Evolutionary conservation across 139 green algal species (phyloP).

Genomic region (Chlamydomonas applanata): DNA sequence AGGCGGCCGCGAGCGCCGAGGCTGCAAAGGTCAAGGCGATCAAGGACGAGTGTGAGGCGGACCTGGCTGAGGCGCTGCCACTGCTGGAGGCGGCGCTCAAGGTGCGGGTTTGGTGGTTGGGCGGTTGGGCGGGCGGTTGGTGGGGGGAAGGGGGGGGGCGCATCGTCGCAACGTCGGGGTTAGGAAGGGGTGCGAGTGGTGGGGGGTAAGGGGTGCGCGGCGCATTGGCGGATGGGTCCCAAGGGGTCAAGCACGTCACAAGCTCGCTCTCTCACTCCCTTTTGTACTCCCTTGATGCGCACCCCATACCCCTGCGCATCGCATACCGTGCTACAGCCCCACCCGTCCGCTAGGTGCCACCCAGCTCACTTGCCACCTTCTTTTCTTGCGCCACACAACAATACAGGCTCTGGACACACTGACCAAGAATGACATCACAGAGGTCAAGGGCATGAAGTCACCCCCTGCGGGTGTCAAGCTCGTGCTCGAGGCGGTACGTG

Average conservation of each 20-base stretch:
- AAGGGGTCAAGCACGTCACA: no score
- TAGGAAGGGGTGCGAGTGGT: no score
- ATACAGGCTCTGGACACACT: conserved; percentile 68
- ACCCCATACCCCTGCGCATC: no score
- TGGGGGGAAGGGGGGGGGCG: neutral
- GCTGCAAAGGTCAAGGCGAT: conserved; percentile 72
- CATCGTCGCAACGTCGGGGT: no score
- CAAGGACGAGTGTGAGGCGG: conserved; percentile 76
- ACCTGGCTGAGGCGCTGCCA: conserved; percentile 69
- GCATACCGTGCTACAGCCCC: no score
- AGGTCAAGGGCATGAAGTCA: conserved; percentile 86
- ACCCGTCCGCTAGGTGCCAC: neutral
- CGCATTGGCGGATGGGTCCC: no score
- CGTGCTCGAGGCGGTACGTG: conserved; percentile 81
- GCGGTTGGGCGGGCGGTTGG: neutral
- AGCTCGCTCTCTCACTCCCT: no score
- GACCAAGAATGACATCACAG: conserved; percentile 77
- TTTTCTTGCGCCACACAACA: conserved; percentile 5
- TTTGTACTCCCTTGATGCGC: no score
- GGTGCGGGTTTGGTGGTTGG: conserved; percentile 7
- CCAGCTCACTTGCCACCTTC: conserved; percentile 27
- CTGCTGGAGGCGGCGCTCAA: conserved; percentile 64
- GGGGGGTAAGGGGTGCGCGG: no score
- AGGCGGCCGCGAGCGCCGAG: conserved; percentile 64
- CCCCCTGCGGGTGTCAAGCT: conserved; percentile 60